Percentiles rank a stretch among this genome's conserved stretches.
Evolutionary conservation across 2,329 filamentous ascomycete genomes (phyloP).

Genomic region (Intubia oerlemansii): DNA sequence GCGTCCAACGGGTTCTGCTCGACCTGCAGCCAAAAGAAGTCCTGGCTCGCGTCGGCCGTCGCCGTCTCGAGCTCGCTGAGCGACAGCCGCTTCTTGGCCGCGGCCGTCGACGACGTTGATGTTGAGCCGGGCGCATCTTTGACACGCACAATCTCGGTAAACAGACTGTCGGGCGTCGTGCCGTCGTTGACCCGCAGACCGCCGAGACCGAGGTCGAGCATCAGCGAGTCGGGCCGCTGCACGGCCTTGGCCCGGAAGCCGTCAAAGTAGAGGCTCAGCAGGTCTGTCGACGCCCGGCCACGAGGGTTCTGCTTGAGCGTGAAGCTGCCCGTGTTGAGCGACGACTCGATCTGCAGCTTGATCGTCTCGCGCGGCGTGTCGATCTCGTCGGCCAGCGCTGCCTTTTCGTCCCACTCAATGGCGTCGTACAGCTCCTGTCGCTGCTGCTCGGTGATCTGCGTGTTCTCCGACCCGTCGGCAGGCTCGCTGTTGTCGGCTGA

Average conservation of each 20-base stretch:
- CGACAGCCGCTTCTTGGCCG: conserved; percentile 24
- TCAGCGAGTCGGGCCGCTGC: conserved; percentile 75
- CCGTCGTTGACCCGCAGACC: conserved; percentile 90
- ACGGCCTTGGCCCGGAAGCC: conserved; percentile 79
- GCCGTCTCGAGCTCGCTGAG: conserved; percentile 28
- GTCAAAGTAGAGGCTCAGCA: conserved; percentile 84
- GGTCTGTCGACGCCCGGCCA: conserved; percentile 46
- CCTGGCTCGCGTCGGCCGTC: conserved; percentile 32
- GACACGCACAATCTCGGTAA: conserved; percentile 85
- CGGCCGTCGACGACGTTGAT: conserved; percentile 8
- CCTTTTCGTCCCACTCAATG: conserved; percentile 97
- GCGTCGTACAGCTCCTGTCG: conserved; percentile 90
- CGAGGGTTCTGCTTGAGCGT: conserved; percentile 75
- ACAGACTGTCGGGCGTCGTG: conserved; percentile 76
- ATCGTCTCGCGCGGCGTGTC: conserved; percentile 80
- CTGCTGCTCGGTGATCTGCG: conserved; percentile 84
- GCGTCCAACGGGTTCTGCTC: conserved; percentile 91
- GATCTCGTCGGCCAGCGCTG: conserved; percentile 66
- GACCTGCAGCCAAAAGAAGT: conserved; percentile 80
- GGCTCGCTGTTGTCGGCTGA: conserved; percentile 11
- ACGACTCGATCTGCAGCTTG: conserved; percentile 81
- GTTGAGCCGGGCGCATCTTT: conserved; percentile 63
- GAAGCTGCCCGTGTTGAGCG: conserved; percentile 88
- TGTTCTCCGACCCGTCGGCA: conserved; percentile 48
- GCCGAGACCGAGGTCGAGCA: conserved; percentile 75